Evolutionary conservation across 129 eudicot species (phyloP).

Genomic region (Calendula officinalis): DNA sequence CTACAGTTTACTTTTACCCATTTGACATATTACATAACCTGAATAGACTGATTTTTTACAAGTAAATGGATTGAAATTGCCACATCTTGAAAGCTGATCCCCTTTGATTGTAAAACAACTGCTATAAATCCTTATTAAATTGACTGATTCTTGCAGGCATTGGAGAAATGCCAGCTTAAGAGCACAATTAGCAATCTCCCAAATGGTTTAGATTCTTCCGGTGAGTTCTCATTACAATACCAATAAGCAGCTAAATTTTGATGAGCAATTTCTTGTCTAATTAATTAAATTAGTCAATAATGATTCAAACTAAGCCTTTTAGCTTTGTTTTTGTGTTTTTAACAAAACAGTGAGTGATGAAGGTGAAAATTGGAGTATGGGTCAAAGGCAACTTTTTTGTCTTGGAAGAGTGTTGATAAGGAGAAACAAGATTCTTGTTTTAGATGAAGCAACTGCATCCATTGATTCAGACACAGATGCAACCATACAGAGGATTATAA

Average conservation of each 20-base stretch:
- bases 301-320: not conserved
- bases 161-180: slow-evolving; percentile 76
- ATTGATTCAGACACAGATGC: slow-evolving; percentile 72
- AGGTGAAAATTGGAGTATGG: slow-evolving; percentile 80
- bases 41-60: not conserved
- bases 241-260: not conserved
- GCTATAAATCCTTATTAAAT: not conserved
- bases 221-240: slow-evolving; percentile 30
- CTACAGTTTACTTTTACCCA: not conserved
- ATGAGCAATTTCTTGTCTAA: not conserved
- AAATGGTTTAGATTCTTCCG: slow-evolving; percentile 56
- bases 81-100: not conserved
- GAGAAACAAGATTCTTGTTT: slow-evolving; percentile 49
- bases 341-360: slow-evolving; percentile 49
- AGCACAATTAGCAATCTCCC: slow-evolving; percentile 58
- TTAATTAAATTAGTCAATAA: not conserved
- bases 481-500: slow-evolving; percentile 57
- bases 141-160: slow-evolving; percentile 40
- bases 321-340: not conserved
- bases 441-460: slow-evolving; percentile 90
- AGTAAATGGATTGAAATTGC: not conserved
- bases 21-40: not conserved
- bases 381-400: slow-evolving; percentile 70
- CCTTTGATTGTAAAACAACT: not conserved
- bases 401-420: slow-evolving; percentile 60